Evolutionary conservation across 306 rosid genomes (phyloP).

Genomic region (Cyamopsis tetragonoloba): DNA sequence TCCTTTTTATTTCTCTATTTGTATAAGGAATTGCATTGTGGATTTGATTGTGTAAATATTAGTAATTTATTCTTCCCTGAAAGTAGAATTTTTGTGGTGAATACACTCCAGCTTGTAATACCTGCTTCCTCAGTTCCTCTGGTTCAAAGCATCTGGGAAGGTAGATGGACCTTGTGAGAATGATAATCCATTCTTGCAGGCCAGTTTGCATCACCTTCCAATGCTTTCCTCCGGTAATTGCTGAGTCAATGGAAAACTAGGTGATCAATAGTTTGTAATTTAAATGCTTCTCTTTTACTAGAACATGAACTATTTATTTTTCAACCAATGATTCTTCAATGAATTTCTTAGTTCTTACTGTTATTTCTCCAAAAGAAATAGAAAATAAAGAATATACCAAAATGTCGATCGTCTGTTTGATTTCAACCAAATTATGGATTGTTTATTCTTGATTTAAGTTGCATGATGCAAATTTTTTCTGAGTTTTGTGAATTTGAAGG

Average conservation of each 20-base stretch:
- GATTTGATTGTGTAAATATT: not conserved
- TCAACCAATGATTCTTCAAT: not conserved
- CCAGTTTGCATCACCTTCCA: not conserved
- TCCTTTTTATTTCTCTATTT: not conserved
- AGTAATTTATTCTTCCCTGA: not conserved
- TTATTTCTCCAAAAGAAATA: not conserved
- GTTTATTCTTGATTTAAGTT: no score
- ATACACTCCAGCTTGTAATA: no score
- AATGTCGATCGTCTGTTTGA: no score
- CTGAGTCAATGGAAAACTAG: not conserved
- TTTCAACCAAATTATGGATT: no score
- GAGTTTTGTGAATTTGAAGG: no score
- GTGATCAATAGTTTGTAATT: not conserved
- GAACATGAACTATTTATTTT: not conserved
- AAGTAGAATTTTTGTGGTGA: not conserved
- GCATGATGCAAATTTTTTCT: no score
- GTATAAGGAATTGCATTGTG: not conserved
- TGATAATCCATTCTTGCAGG: no score
- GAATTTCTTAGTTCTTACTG: not conserved
- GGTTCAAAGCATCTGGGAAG: no score
- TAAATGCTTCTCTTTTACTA: not conserved
- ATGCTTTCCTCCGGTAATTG: not conserved
- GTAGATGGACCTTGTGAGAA: no score
- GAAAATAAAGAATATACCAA: no score
- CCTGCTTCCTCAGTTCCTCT: no score